Evolutionary conservation across 1,139 yeast species (phyloP).

Genomic region (Hemisphaericaspora xylofermentans): DNA sequence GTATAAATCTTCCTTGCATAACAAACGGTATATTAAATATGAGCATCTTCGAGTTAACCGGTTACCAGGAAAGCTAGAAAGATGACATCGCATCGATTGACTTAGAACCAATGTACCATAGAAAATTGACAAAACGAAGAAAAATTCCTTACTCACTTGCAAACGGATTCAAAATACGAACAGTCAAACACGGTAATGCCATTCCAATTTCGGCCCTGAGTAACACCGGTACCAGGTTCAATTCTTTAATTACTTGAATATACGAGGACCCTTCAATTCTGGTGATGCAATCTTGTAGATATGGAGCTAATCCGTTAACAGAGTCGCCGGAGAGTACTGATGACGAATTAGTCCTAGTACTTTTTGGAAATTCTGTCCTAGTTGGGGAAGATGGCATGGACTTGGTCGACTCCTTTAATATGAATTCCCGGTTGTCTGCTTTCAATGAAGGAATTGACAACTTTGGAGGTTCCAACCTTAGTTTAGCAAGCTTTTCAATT

Average conservation of each 20-base stretch:
- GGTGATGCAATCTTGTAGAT: slow-evolving; percentile 54
- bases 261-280: slow-evolving; percentile 59
- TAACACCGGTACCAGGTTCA: slow-evolving; percentile 78
- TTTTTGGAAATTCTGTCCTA: slow-evolving; percentile 23
- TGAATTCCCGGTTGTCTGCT: slow-evolving; percentile 7
- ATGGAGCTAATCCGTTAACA: slow-evolving; percentile 49
- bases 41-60: no score
- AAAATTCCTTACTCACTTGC: slow-evolving; percentile 18
- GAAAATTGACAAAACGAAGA: no score
- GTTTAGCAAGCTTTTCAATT: slow-evolving; percentile 44
- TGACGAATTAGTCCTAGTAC: slow-evolving; percentile 26
- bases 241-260: slow-evolving; percentile 80
- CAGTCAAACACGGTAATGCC: slow-evolving; percentile 93
- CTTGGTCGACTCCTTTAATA: slow-evolving; percentile 14
- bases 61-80: no score
- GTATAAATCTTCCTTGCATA: no score
- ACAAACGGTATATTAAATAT: no score
- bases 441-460: slow-evolving; percentile 38
- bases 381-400: slow-evolving; percentile 32
- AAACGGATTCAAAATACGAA: slow-evolving; percentile 91
- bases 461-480: slow-evolving; percentile 56
- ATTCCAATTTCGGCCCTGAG: slow-evolving; percentile 91
- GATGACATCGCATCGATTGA: no score
- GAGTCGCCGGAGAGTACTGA: slow-evolving; percentile 21
- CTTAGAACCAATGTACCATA: no score